A percentile compares a stretch with the other conserved stretches of the same genome.
Conservation (phyloP, 2,329 filamentous ascomycete genomes). For the Fusarium pseudograminearum region DNA sequence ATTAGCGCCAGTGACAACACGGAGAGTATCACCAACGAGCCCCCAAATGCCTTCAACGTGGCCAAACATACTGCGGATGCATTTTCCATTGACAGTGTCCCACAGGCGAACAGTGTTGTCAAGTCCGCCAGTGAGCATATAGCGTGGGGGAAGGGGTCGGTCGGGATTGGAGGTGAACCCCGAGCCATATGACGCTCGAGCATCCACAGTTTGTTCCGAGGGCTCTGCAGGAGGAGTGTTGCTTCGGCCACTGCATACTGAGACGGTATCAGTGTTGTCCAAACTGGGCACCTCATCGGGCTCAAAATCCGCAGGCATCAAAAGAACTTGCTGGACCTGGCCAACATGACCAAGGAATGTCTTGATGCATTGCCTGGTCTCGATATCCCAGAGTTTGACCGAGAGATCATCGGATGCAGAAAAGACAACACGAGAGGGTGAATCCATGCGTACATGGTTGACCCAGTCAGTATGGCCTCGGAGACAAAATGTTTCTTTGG, state of each 20-base stretch:
- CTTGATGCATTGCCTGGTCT: constrained; percentile 81
- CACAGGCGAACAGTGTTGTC: constrained; percentile 93
- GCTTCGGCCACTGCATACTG: constrained; percentile 62
- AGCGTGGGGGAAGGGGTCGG: constrained; percentile 82
- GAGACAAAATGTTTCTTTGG: constrained; percentile 82
- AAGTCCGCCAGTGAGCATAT: constrained; percentile 92
- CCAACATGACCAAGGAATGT: constrained; percentile 91
- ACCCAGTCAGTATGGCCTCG: constrained; percentile 94
- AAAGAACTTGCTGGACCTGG: constrained; percentile 91
- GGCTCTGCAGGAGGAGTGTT: constrained; percentile 53
- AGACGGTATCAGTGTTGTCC: constrained; percentile 66
- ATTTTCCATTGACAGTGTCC: constrained; percentile 85
- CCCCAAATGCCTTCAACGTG: constrained; percentile 98
- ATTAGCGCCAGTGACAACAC: constrained; percentile 89
- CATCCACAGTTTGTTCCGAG: constrained; percentile 54
- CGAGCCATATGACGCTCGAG: constrained; percentile 68
- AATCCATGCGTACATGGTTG: constrained; percentile 92
- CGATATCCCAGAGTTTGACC: constrained; percentile 92
- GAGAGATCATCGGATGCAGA: constrained; percentile 95
- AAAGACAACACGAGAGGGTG: constrained; percentile 83
- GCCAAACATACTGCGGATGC: constrained; percentile 93
- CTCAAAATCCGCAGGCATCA: constrained; percentile 88
- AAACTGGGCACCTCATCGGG: constrained; percentile 73
- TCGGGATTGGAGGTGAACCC: constrained; percentile 70
- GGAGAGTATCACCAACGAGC: constrained; percentile 86